Evolutionary conservation across 805 yeast species (phyloP), one percentile per base, ranked within the genome.

Genomic region (Kregervanrija pseudodelftensis): DNA sequence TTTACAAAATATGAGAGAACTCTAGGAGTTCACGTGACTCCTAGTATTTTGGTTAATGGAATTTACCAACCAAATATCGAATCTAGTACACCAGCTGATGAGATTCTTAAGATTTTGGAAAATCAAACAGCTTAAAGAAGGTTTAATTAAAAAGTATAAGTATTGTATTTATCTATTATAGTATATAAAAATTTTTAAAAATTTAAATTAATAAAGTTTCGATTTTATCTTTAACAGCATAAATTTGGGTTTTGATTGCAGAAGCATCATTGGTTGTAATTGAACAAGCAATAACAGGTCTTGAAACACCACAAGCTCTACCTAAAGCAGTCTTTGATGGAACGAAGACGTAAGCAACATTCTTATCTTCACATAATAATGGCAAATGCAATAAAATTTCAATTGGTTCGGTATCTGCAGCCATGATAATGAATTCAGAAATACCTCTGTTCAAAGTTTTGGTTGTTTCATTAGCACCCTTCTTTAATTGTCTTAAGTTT

Each of bases 381-480:
- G 99, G 99, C 69, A 93, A 79, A 69, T 93, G 99, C 71, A 93
- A 80, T 65, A 93, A 82, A 70, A 93, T 91, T 76, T 93, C 99
- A 65, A 93, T 90, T 61, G 99, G 99, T 73, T 90, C 96, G 62
- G 99, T 89, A 68, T 93, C 99, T 60, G 99, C 99, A 56, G 99
- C 99, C 97, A 93, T 88, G 74, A 91, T 87, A 70, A 91, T 90
- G 79, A 91, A 91, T 76, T 91, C 99, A 61, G 97, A 86, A 64
- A 91, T 91, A 82, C 99, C 99, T 79, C 98, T 86, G 85, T 91
- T 91, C 74, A 91, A 80, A 61, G 97, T 91, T 80, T 91, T 91
- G 73, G 97, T 93, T 64, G 98, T 95, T 76, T 93, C 99, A 70
- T 93, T 93, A 59, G 99, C 99, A 73, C 99, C 99, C 73, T 93